Conservation (phyloP, 177 flowering plant species). For the Telopea speciosissima region DNA sequence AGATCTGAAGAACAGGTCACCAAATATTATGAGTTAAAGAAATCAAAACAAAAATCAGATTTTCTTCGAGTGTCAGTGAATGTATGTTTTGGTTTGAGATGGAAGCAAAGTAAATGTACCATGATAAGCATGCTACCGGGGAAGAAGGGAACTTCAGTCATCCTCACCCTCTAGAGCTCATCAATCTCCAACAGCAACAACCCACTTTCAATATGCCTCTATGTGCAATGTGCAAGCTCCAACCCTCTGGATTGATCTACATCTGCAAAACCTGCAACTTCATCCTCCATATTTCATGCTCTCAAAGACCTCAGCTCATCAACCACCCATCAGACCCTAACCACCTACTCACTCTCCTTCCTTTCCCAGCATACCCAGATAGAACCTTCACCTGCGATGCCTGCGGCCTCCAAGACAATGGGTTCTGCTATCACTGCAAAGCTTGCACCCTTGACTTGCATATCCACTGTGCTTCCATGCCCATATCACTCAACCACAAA, state of each 20-base stretch:
- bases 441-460: too few relatives aligned
- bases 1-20: neutral
- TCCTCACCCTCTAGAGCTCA: slow-evolving; percentile 12
- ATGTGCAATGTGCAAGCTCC: slow-evolving; percentile 17
- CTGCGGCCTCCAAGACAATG: too few relatives aligned
- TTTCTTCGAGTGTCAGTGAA: neutral
- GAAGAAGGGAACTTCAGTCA: slow-evolving; percentile 5
- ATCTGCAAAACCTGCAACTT: too few relatives aligned
- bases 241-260: slow-evolving; percentile 10
- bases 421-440: too few relatives aligned
- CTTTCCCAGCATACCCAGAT: too few relatives aligned
- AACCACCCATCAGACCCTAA: too few relatives aligned
- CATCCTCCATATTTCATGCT: too few relatives aligned
- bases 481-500: too few relatives aligned
- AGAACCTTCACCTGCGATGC: too few relatives aligned
- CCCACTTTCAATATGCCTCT: neutral
- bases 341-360: too few relatives aligned
- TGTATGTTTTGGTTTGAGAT: neutral
- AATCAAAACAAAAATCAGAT: neutral
- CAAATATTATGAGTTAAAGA: neutral
- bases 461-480: too few relatives aligned
- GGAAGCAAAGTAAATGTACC: slow-evolving; percentile 8
- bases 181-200: neutral
- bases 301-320: too few relatives aligned
- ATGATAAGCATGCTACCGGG: neutral